phyloP scores from a whole-genome alignment of 768 basidiomycete species.

The Suillus alpinus region DNA sequence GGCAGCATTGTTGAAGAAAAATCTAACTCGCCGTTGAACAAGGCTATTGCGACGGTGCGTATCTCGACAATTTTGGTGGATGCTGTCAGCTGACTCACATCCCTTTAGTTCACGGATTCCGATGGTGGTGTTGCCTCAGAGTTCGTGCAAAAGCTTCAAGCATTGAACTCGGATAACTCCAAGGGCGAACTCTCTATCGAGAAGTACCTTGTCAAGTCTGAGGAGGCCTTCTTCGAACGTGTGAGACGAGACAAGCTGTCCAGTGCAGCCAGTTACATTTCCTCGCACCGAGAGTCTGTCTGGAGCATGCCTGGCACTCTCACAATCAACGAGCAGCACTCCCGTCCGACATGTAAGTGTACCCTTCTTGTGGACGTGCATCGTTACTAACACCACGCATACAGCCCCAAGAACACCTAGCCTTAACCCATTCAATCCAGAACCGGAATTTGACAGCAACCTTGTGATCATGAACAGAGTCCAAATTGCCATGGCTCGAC shows the following conservation, averaged over 20 bases:
- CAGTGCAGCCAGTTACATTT: slow-evolving; percentile 75
- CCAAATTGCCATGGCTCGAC: slow-evolving; percentile 80
- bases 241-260: slow-evolving; percentile 86
- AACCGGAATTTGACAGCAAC: slow-evolving; percentile 52
- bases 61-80: background rate
- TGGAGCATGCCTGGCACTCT: slow-evolving; percentile 67
- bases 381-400: slow-evolving; percentile 4
- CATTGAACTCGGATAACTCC: slow-evolving; percentile 80
- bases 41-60: slow-evolving; percentile 83
- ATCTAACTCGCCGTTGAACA: slow-evolving; percentile 86
- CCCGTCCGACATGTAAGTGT: slow-evolving; percentile 72
- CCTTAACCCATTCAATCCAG: slow-evolving; percentile 49
- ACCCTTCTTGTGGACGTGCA: slow-evolving; percentile 1
- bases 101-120: slow-evolving; percentile 79
- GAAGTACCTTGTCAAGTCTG: slow-evolving; percentile 85
- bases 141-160: slow-evolving; percentile 83
- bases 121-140: slow-evolving; percentile 90
- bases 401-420: slow-evolving; percentile 45
- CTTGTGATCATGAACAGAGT: slow-evolving; percentile 76
- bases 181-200: slow-evolving; percentile 91
- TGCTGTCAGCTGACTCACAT: slow-evolving; percentile 4
- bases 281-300: slow-evolving; percentile 75
- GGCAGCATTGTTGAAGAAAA: slow-evolving; percentile 91
- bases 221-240: slow-evolving; percentile 90
- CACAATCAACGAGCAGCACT: slow-evolving; percentile 50